phyloP scores from a whole-genome alignment of 2,329 filamentous ascomycete species.

The Sclerotinia trifoliorum region DNA sequence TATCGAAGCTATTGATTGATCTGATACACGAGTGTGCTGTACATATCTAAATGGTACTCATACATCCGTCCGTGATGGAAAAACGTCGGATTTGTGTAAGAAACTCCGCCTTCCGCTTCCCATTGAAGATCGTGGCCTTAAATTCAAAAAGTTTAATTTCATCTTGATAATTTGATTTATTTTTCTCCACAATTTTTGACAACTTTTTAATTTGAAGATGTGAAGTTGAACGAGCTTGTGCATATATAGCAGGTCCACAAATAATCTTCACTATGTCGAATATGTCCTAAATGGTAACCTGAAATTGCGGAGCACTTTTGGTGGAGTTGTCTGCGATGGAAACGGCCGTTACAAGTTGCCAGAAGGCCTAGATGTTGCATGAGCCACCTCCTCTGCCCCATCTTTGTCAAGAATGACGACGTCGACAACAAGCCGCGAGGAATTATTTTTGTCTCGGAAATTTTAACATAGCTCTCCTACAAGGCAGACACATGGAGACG shows the following conservation, averaged over 20 bases:
- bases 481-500: slow-evolving; percentile 12
- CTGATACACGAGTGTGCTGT: slow-evolving; percentile 9
- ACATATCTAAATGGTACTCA: not conserved
- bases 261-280: not conserved
- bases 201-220: not conserved
- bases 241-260: not conserved
- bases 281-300: slow-evolving; percentile 7
- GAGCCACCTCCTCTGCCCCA: not conserved
- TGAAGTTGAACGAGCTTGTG: slow-evolving; percentile 1
- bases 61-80: not conserved
- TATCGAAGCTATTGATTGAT: not conserved
- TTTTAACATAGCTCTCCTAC: not conserved
- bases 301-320: not conserved
- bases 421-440: not conserved
- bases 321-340: not conserved
- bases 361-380: not conserved
- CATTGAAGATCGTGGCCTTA: slow-evolving; percentile 1
- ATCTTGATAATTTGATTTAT: not conserved
- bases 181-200: slow-evolving; percentile 3
- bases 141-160: not conserved
- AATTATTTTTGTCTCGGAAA: slow-evolving; percentile 1
- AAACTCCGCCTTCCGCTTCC: not conserved
- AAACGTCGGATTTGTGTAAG: not conserved
- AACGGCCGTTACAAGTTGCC: slow-evolving; percentile 1
- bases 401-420: not conserved